Conservation (phyloP, 2,329 filamentous ascomycete genomes). For the Pseudogymnoascus sp. region DNA sequence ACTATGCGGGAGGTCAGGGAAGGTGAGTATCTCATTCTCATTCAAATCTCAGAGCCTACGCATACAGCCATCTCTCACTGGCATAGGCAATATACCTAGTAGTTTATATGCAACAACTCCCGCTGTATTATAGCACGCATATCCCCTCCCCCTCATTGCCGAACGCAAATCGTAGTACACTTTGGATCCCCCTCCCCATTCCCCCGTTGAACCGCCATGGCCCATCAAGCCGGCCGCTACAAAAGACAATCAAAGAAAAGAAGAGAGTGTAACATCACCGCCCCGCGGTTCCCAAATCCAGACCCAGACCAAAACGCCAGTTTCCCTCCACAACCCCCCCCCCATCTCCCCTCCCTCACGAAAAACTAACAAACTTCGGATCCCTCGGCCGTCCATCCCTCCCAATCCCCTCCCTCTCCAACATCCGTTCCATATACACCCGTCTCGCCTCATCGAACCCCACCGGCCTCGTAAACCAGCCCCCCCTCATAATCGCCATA, state of each 20-base stretch:
- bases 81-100: not conserved
- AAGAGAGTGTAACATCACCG: not conserved
- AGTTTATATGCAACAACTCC: not conserved
- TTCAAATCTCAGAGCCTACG: not conserved
- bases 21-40: too few species aligned
- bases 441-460: conserved; percentile 86
- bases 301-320: not conserved
- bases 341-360: conserved; percentile 34
- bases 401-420: conserved; percentile 80
- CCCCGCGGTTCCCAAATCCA: not conserved
- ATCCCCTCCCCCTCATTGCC: not conserved
- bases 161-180: not conserved
- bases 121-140: not conserved
- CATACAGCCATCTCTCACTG: not conserved
- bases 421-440: conserved; percentile 75
- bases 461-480: conserved; percentile 51
- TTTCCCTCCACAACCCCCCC: too few species aligned
- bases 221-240: not conserved
- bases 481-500: conserved; percentile 74
- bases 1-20: too few species aligned
- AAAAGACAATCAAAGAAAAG: not conserved
- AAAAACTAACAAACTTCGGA: conserved; percentile 94
- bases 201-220: not conserved
- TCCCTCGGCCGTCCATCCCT: conserved; percentile 81
- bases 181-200: not conserved